Conservation (phyloP, 1,284 basidiomycete species). For the Golubevia sp. region DNA sequence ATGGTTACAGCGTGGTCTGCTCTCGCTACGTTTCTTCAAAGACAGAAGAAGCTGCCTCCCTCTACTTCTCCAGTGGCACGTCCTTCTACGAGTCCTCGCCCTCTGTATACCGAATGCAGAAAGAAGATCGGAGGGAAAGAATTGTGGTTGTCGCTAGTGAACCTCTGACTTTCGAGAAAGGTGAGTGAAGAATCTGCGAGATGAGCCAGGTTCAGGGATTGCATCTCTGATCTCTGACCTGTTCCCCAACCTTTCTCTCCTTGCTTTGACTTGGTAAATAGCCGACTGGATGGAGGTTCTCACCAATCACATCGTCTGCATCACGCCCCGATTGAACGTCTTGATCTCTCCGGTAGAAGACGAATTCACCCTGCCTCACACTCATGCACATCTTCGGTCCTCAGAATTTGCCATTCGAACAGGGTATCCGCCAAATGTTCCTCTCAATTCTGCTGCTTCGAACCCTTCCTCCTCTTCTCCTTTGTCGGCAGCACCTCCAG, state of each 20-base stretch:
- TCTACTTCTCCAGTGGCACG: background rate
- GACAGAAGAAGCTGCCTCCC: conserved; percentile 3
- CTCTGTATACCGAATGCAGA: background rate
- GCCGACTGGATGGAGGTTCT: conserved; percentile 96
- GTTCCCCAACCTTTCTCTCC: too few species aligned
- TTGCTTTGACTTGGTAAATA: too few species aligned
- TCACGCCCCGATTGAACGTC: conserved; percentile 51
- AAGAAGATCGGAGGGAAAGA: background rate
- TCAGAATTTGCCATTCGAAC: conserved; percentile 32
- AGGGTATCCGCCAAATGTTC: conserved; percentile 28
- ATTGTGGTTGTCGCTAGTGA: conserved; percentile 68
- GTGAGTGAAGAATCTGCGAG: conserved; percentile 62
- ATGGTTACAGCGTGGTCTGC: conserved; percentile 1
- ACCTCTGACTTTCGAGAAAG: conserved; percentile 70
- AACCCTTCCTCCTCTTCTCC: too few species aligned
- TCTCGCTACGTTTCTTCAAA: background rate
- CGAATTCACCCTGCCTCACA: conserved; percentile 17
- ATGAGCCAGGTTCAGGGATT: too few species aligned
- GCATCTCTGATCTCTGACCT: too few species aligned
- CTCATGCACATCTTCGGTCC: conserved; percentile 11
- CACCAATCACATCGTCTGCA: conserved; percentile 82
- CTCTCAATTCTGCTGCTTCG: conserved; percentile 4
- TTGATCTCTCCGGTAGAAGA: conserved; percentile 44
- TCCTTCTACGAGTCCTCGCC: background rate
- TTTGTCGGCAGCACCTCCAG: too few species aligned